Evolutionary conservation across 1,139 yeast species (phyloP).

Genomic region (Sugiyamaella neomexicana): DNA sequence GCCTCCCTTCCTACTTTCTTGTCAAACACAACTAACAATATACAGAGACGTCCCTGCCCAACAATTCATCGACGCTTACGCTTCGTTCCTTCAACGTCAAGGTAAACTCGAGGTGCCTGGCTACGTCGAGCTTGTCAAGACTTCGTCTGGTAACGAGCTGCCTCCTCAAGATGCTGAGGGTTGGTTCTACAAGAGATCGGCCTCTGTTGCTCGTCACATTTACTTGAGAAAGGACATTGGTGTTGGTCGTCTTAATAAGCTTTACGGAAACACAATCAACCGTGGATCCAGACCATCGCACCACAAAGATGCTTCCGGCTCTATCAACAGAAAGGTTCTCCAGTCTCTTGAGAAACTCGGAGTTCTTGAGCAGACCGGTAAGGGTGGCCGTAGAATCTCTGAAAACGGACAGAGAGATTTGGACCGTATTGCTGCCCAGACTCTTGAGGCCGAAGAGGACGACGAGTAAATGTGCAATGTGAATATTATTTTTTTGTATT

Average conservation of each 20-base stretch:
- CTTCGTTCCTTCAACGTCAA: conserved; percentile 99
- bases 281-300: conserved; percentile 99
- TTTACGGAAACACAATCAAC: conserved; percentile 99
- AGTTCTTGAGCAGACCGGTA: conserved; percentile 92
- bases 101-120: conserved; percentile 99
- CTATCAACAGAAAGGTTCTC: conserved; percentile 97
- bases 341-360: conserved; percentile 99
- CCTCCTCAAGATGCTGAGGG: conserved; percentile 99
- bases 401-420: conserved; percentile 99
- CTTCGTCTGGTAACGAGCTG: conserved; percentile 98
- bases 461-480: conserved; percentile 43
- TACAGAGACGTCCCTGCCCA: conserved; percentile 97
- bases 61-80: conserved; percentile 99
- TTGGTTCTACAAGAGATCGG: conserved; percentile 99
- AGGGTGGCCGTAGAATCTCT: conserved; percentile 99
- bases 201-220: conserved; percentile 99
- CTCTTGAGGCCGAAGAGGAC: conserved; percentile 83
- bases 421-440: conserved; percentile 99
- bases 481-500: not conserved
- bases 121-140: conserved; percentile 99
- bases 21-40: conserved; percentile 2
- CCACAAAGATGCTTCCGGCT: conserved; percentile 99
- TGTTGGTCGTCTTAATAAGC: conserved; percentile 98
- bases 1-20: not conserved
- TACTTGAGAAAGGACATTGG: conserved; percentile 99